Conservation (phyloP, 768 basidiomycete genomes). For the Asterophora lycoperdoides region DNA sequence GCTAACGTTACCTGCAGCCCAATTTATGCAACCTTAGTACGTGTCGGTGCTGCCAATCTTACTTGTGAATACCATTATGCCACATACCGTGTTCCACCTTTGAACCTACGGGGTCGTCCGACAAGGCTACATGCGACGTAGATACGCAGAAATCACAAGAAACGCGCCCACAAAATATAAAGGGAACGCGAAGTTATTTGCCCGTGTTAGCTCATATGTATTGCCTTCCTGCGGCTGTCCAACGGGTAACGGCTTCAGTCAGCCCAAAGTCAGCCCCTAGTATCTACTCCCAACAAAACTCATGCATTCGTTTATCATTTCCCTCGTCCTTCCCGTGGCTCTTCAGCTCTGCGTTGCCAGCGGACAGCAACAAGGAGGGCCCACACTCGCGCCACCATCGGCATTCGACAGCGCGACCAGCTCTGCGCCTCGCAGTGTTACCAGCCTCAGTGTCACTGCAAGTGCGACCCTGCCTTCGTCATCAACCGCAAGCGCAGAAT, state of each 20-base stretch:
- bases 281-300: neutral
- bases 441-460: slow-evolving; percentile 9
- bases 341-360: neutral
- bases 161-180: no score
- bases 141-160: no score
- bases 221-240: no score
- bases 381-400: slow-evolving; percentile 17
- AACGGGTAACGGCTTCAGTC: no score
- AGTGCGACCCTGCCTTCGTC: slow-evolving; percentile 20
- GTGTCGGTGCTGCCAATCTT: no score
- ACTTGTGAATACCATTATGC: no score
- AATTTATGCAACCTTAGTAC: no score
- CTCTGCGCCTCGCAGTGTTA: slow-evolving; percentile 7
- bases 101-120: no score
- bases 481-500: slow-evolving; percentile 30
- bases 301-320: neutral
- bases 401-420: slow-evolving; percentile 13
- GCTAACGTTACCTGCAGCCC: no score
- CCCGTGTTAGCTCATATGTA: slow-evolving; percentile 1
- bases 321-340: neutral
- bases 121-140: no score
- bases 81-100: no score
- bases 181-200: slow-evolving; percentile 5
- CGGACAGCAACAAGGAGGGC: slow-evolving; percentile 1
- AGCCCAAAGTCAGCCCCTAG: no score